Percentiles rank a stretch among this genome's conserved stretches.
phyloP scores from a whole-genome alignment of 2,329 filamentous ascomycete species.

The Balansia obtecta region DNA sequence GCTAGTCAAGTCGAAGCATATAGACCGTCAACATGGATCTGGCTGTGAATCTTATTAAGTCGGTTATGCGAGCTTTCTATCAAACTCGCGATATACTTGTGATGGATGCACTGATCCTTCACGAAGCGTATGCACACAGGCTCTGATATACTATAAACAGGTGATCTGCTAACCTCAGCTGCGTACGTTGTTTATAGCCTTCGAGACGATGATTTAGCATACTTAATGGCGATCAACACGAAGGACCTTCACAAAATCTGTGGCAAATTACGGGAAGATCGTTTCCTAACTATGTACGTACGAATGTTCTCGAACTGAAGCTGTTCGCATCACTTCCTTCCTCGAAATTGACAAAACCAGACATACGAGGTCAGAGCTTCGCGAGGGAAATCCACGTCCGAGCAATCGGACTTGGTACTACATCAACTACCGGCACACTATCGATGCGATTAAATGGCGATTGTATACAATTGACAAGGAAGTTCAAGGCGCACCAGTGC shows the following conservation, averaged over 20 bases:
- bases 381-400: constrained; percentile 69
- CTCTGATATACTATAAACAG: neutral
- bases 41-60: constrained; percentile 70
- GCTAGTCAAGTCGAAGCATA: neutral
- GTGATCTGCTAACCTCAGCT: neutral
- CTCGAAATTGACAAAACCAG: constrained; percentile 37
- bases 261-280: constrained; percentile 72
- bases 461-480: constrained; percentile 79
- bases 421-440: constrained; percentile 86
- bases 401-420: constrained; percentile 91
- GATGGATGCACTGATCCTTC: constrained; percentile 74
- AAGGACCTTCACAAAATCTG: constrained; percentile 89
- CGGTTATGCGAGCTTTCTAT: constrained; percentile 77
- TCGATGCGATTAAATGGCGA: constrained; percentile 93
- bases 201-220: constrained; percentile 76
- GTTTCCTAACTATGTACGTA: constrained; percentile 67
- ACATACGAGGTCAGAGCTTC: constrained; percentile 54
- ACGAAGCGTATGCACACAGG: constrained; percentile 53
- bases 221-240: constrained; percentile 76
- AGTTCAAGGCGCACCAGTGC: constrained; percentile 72
- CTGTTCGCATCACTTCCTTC: neutral
- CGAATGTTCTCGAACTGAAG: neutral
- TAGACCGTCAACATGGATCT: constrained; percentile 31
- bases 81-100: constrained; percentile 73
- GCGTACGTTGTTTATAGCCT: constrained; percentile 45